Evolutionary conservation across 352 stramenopile genomes (phyloP), one percentile per base, ranked within the genome.

Genomic region (Phytophthora tentaculata): DNA sequence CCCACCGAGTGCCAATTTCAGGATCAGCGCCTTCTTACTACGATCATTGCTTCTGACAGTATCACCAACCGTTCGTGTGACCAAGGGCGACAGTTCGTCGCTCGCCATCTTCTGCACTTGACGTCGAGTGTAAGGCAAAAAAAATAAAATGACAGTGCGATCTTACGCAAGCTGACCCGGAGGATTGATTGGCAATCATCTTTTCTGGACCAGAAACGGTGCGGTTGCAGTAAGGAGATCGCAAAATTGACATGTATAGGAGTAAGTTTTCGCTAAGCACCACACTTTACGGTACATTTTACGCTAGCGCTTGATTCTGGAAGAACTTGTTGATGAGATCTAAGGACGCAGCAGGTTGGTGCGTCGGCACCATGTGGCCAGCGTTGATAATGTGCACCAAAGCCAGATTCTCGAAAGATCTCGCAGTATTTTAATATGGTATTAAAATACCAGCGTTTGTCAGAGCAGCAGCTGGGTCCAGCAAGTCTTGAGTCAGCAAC

Each of bases 271-370:
- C 26, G 8, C 4, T 32, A 32, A 32, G 22, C 44, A 51, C n/a
- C n/a, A n/a, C n/a, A n/a, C n/a, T n/a, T n/a, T n/a, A n/a, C n/a
- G n/a, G n/a, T n/a, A n/a, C n/a, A 32, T 8, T 32, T 48, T 61
- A 68, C 22, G 51, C 57, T 19, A 72, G 41, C 20, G 39, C 48
- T 50, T 65, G 64, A 56, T 89, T 83, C 54, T 74, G 74, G 44
- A 91, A 85, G 73, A 89, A 89, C 20, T 67, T 67, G 48, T 83
- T 75, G 48, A 88, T 76, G 63, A 88, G 72, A 29, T 79, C 72
- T 39, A 84, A 65, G n/a, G 76, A 62, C n/a, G 61, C 77, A 10
- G 57, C 64, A n/a, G 77, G 80, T 24, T 88, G 76, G 23, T 86
- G 75, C 20, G 67, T 81, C 5, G 81, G 74, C n/a, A 84, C 81